A percentile compares a stretch with the other conserved stretches of the same genome.
Conservation (phyloP, 2,329 filamentous ascomycete genomes). For the Meredithiella fracta region DNA sequence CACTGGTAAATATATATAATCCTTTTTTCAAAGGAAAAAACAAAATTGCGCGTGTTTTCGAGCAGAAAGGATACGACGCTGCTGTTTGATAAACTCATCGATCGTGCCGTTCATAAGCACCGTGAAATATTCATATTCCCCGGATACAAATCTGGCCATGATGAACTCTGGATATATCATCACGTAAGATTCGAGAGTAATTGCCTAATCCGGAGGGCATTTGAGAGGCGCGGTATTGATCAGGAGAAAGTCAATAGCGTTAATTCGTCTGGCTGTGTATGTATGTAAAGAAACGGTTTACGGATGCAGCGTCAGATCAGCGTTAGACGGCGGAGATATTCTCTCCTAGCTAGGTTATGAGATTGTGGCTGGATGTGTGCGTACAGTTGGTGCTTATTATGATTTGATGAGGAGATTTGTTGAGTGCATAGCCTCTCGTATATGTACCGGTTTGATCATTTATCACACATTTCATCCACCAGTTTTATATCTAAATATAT, state of each 20-base stretch:
- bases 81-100: neutral
- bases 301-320: neutral
- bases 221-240: neutral
- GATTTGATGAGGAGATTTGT: neutral
- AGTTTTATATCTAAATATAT: too few relatives aligned
- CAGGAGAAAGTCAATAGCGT: neutral
- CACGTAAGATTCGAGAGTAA: neutral
- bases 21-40: too few relatives aligned
- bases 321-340: neutral
- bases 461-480: too few relatives aligned
- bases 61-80: neutral
- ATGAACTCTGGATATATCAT: neutral
- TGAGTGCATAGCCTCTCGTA: neutral
- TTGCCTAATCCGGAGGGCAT: neutral
- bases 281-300: too few relatives aligned
- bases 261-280: too few relatives aligned
- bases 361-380: neutral
- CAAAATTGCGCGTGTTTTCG: too few relatives aligned
- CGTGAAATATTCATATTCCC: neutral
- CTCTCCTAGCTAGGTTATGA: neutral
- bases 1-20: too few relatives aligned
- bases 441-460: too few relatives aligned
- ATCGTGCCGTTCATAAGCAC: neutral
- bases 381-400: neutral
- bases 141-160: neutral